Evolutionary conservation across 140 eudicot genomes (phyloP).

Genomic region (Artemisia princeps): DNA sequence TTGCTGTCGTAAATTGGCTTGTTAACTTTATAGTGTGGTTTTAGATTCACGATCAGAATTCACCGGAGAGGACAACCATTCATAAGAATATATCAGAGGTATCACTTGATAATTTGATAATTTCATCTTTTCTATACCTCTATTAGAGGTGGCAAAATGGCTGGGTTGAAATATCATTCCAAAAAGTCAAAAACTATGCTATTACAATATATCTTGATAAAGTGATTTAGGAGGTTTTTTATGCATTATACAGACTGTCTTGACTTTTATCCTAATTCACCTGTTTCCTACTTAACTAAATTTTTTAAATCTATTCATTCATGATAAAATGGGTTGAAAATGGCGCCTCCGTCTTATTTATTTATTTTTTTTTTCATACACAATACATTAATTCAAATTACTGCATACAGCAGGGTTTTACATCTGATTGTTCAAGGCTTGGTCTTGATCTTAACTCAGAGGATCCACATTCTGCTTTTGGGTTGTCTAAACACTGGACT

Average conservation of each 20-base stretch:
- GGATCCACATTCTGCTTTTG: conserved; percentile 47
- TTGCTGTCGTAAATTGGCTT: conserved; percentile 15
- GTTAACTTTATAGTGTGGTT: conserved; percentile 18
- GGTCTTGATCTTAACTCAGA: conserved; percentile 36
- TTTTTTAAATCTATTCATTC: background rate
- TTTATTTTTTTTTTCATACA: background rate
- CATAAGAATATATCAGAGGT: conserved; percentile 49
- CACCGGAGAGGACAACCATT: conserved; percentile 43
- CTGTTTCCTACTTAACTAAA: background rate
- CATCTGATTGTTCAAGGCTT: conserved; percentile 50
- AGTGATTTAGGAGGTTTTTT: too few relatives aligned
- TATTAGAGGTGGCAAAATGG: conserved; percentile 2
- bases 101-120: conserved; percentile 4
- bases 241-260: too few relatives aligned
- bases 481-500: conserved; percentile 60
- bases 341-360: background rate
- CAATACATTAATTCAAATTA: conserved; percentile 23
- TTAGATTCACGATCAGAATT: conserved; percentile 63
- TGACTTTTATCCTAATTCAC: background rate
- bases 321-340: too few relatives aligned
- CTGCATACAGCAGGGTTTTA: conserved; percentile 40
- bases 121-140: background rate
- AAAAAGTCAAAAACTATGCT: too few relatives aligned
- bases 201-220: too few relatives aligned
- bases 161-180: too few relatives aligned